Evolutionary conservation across 495 filamentous ascomycete species (phyloP), one percentile per base, ranked within the genome.

Genomic region (Diplogelasinospora grovesii): DNA sequence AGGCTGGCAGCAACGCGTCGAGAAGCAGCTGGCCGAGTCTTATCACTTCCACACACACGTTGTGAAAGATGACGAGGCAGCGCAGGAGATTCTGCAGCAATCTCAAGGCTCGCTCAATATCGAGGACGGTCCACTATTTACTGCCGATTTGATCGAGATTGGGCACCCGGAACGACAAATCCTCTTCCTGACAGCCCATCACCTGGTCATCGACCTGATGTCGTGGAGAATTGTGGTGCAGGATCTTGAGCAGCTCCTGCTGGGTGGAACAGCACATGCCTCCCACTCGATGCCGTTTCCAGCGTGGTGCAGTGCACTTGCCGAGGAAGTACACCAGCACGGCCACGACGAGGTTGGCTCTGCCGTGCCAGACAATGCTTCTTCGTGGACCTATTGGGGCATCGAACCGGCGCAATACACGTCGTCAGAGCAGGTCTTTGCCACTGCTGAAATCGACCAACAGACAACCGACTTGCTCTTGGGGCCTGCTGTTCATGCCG

Each of bases 161-260:
- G 22, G 31, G 14, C 48, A 54, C 2, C 59, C 11, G 0, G 36
- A 39, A 11, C n/a, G n/a, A n/a, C 35, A 68, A 35, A 42, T 70
- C 1, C 39, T 81, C 8, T 78, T 75, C 11, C 56, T 82, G 57
- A 67, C 68, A 16, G 75, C 63, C 5, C 76, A 81, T 40, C 78
- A 81, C 45, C 45, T 79, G 8, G 71, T 80, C 5, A 65, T 81
- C 23, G 78, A 82, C 39, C 69, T 80, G 23, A 76, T 81, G 3
- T 81, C 78, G 0, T 82, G 77, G 78, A 59, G 74, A 9, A 65
- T 80, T 1, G 70, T 81, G 1, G 53, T 80, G 2, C 63, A 77
- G 31, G 78, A 82, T 24, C 24, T 81, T 21, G 77, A 81, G 41
- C 71, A 78, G 6, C 22, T 76, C 2, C 49, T 82, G 0, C 22